These are phyloP conservation scores for Aureobasidium lini DNA, from an alignment of 2,329 filamentous ascomycete species.

Conservation along the genomic window DNA sequence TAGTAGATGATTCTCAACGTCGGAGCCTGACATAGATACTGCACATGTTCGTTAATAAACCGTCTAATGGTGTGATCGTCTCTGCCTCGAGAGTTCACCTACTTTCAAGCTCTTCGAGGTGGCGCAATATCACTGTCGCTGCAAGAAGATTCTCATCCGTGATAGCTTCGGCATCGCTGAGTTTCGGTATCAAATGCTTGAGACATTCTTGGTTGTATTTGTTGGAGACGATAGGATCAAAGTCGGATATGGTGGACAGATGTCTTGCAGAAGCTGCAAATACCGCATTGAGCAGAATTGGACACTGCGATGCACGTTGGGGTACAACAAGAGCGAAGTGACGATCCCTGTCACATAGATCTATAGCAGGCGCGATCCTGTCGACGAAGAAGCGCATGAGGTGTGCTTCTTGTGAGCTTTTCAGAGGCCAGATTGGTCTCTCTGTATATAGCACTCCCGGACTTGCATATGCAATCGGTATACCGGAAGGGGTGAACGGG, in stretches of 20 bases:
- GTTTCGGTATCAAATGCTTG: slow-evolving; percentile 42
- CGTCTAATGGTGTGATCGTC: slow-evolving; percentile 15
- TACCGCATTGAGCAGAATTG: slow-evolving; percentile 50
- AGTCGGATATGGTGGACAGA: slow-evolving; percentile 22
- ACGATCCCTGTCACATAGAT: slow-evolving; percentile 27
- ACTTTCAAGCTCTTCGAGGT: slow-evolving; percentile 50
- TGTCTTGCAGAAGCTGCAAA: slow-evolving; percentile 50
- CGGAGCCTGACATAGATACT: background rate
- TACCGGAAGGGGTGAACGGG: background rate
- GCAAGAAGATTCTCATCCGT: slow-evolving; percentile 47
- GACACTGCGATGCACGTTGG: slow-evolving; percentile 43
- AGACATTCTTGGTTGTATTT: slow-evolving; percentile 50
- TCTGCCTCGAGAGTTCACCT: background rate
- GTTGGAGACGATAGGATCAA: slow-evolving; percentile 39
- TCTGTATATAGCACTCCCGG: background rate
- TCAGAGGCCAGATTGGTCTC: slow-evolving; percentile 21
- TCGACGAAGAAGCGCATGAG: slow-evolving; percentile 28
- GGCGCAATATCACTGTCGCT: slow-evolving; percentile 50
- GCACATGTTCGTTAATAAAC: slow-evolving; percentile 14
- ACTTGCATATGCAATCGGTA: background rate
- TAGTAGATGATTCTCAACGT: slow-evolving; percentile 21
- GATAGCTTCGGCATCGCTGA: slow-evolving; percentile 34
- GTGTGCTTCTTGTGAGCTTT: slow-evolving; percentile 24
- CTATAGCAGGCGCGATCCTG: slow-evolving; percentile 24
- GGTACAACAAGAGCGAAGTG: slow-evolving; percentile 52